Evolutionary conservation across 1,284 basidiomycete genomes (phyloP), one percentile per base, ranked within the genome.

Genomic region (Cryptococcus hybrid): DNA sequence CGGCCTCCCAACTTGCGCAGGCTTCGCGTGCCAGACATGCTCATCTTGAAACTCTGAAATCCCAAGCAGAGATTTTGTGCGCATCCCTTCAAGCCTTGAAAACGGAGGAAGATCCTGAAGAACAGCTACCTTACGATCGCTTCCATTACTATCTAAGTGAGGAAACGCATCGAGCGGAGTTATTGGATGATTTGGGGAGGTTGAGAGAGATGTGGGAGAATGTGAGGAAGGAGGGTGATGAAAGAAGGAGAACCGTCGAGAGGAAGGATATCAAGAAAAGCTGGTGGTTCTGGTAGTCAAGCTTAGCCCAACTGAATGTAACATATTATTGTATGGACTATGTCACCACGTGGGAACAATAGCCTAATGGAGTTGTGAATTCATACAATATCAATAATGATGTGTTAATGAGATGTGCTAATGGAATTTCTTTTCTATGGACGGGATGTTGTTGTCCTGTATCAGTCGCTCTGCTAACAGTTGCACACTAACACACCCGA

Each of bases 141-240:
- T 76, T 57, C 56, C 57, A 67, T 52, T 75, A 71, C 57, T 69
- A 67, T 51, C 52, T 71, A 30, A 62, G 60, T 44, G 74, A 71
- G 51, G 71, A 74, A 57, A 70, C 66, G 24, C 66, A 71, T 54
- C 57, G 60, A 38, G 56, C 66, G 44, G 70, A 74, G 55, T 52
- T 76, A 12, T 56, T 62, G 43, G 69, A 67, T 63, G 62, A 60
- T 30, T 56, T 74, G 45, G 52, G 64, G 24, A 59, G 61, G 42
- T 59, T 76, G 57, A 66, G 67, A 53, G 67, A 66, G 51, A 66
- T 68, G 51, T 74, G 66, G 68, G 63, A 68, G 47, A 52, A 59
- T 7, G 59, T 71, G n/a, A 52, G 65, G 46, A 55, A 49, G 44
- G 64, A 62, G 48, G 51, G 53, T 15, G 64, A 61, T 36, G 52